Evolutionary conservation across 2,329 filamentous ascomycete genomes (phyloP), one percentile per base, ranked within the genome.

Genomic region (Fusarium proliferatum): DNA sequence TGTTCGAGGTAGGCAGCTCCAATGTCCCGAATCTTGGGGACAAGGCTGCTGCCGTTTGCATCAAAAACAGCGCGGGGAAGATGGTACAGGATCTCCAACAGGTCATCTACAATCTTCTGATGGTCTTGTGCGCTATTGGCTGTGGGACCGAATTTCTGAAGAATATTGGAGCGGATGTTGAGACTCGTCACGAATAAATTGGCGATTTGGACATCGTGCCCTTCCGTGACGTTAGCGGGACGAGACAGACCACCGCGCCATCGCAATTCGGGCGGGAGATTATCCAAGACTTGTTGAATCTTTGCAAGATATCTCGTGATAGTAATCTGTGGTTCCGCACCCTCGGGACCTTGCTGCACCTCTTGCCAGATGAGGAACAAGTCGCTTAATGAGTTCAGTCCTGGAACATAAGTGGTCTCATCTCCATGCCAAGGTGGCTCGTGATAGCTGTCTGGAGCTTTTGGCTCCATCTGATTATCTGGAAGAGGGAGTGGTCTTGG

Each of bases 21-120:
- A 56, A 82, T 80, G 55, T 83, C 82, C 26, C 82, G 73, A 33
- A 82, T 77, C 67, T 83, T 83, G n/a, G 80, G 78, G n/a, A 82
- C 78, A 0, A 81, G 46, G 42, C 79, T 80, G 21, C 75, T 74
- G 2, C 81, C 80, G 56, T 82, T 82, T 9, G 80, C 79, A 61
- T 83, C 78, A 17, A 83, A 78, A 0, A 81, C 78, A 10, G 79
- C 74, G 10, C 75, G 72, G 16, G 80, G 80, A 16, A 82, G 77
- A 30, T 82, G 80, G 36, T 81, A 78, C 2, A 83, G 48, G 1
- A 82, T 81, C 55, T 83, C 81, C 4, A 83, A 63, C 5, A 83
- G 56, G 61, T 82, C 81, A 12, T 82, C 80, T 2, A 82, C 76
- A 23, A 82, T 80, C 17, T 69, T 76, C 26, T 80, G 78, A 46